Conservation (phyloP, 495 filamentous ascomycete genomes). For the Neurospora sp. region DNA sequence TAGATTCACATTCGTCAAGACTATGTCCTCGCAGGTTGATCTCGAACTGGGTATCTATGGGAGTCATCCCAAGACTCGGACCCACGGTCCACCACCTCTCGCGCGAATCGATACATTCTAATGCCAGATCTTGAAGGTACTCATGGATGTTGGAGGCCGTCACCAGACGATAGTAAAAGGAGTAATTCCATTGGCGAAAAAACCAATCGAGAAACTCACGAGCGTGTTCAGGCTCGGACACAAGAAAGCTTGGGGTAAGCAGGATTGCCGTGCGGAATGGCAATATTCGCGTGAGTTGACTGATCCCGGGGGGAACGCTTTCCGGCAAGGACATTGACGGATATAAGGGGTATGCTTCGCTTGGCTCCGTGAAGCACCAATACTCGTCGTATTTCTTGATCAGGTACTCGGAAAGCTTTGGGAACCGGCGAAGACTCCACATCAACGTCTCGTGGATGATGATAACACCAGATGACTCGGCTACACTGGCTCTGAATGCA, state of each 20-base stretch:
- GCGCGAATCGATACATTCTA: constrained; percentile 27
- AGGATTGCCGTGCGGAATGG: constrained; percentile 47
- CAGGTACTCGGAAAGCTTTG: constrained; percentile 11
- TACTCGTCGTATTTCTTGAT: constrained; percentile 12
- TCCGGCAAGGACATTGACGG: constrained; percentile 9
- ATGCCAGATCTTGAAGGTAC: constrained; percentile 30
- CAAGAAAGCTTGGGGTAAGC: constrained; percentile 52
- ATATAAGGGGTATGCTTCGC: constrained; percentile 11
- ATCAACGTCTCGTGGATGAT: constrained; percentile 25
- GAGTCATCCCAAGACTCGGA: neutral
- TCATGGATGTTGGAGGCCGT: constrained; percentile 30
- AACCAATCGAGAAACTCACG: constrained; percentile 52
- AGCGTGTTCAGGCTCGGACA: constrained; percentile 40
- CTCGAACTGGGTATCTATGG: constrained; percentile 1
- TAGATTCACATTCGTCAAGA: constrained; percentile 13
- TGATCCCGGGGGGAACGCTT: constrained; percentile 9
- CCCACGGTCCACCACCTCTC: constrained; percentile 7
- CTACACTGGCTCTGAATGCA: constrained; percentile 11
- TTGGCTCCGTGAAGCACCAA: constrained; percentile 24
- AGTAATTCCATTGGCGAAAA: constrained; percentile 6
- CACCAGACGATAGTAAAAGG: constrained; percentile 18
- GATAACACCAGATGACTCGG: constrained; percentile 13
- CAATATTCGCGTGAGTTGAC: constrained; percentile 43
- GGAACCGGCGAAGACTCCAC: constrained; percentile 21
- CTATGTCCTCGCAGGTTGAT: constrained; percentile 16